Conservation (phyloP, 176 grass and related monocot genomes). For the Triticum monococcum region DNA sequence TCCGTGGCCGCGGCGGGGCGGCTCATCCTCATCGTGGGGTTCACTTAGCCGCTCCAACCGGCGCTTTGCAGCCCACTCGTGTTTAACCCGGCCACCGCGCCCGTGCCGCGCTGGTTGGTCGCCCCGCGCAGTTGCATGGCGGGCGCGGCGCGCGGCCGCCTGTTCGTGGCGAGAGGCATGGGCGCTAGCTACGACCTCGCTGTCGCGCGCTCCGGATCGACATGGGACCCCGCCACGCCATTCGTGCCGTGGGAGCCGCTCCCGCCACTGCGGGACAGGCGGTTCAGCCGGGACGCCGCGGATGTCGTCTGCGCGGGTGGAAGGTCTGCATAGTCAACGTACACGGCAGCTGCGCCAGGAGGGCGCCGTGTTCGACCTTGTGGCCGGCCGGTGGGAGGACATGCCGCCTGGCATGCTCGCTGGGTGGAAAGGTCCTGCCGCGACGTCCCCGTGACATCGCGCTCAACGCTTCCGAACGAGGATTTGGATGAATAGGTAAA, state of each 20-base stretch:
- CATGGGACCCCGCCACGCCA: conserved; percentile 42
- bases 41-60: conserved; percentile 50
- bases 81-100: conserved; percentile 43
- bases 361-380: conserved; percentile 51
- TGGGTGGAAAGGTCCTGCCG: conserved; percentile 62
- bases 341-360: conserved; percentile 42
- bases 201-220: conserved; percentile 41
- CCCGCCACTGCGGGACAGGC: conserved; percentile 46
- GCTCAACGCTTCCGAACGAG: no score
- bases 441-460: not conserved
- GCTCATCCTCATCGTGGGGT: conserved; percentile 55
- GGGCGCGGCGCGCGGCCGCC: conserved; percentile 28
- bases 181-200: conserved; percentile 45
- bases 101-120: conserved; percentile 33
- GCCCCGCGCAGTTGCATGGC: conserved; percentile 57
- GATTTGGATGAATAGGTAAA: no score
- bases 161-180: conserved; percentile 39
- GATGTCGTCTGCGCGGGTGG: conserved; percentile 52
- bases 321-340: conserved; percentile 91
- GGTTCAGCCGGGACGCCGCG: conserved; percentile 73
- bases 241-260: conserved; percentile 42
- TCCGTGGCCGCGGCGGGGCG: conserved; percentile 28
- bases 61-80: conserved; percentile 53
- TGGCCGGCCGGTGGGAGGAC: conserved; percentile 47
- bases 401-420: conserved; percentile 76